phyloP scores from a whole-genome alignment of 169 alveolate genomes.

The Cyclospora cayetanensis region DNA sequence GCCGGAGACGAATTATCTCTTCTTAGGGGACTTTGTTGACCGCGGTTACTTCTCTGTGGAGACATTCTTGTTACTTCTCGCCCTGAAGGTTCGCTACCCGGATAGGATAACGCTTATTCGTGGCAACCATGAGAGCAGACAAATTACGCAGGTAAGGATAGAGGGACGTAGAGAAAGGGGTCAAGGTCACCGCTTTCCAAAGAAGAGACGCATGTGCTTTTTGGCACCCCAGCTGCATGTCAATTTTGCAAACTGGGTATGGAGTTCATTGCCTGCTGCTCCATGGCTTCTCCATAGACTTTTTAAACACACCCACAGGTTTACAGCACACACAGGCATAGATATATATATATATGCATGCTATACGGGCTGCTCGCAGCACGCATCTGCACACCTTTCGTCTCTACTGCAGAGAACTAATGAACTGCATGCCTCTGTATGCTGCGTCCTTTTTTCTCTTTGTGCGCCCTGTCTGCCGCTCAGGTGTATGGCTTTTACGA shows the following conservation, averaged over 20 bases:
- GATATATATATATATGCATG: not conserved
- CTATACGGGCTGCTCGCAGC: not conserved
- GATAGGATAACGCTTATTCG: conserved; percentile 93
- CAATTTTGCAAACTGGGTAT: no score
- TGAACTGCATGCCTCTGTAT: not conserved
- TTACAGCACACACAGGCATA: not conserved
- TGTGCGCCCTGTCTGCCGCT: no score
- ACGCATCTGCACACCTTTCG: no score
- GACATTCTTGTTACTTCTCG: conserved; percentile 91
- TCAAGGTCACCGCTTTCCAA: no score
- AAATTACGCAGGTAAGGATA: conserved; percentile 96
- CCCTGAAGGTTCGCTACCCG: conserved; percentile 93
- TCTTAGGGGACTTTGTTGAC: conserved; percentile 99
- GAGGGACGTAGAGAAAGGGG: no score
- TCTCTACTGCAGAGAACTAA: not conserved
- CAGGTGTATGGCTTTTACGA: conserved; percentile 99
- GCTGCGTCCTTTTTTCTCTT: not conserved
- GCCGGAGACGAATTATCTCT: conserved; percentile 98
- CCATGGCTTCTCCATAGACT: no score
- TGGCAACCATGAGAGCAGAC: conserved; percentile 97
- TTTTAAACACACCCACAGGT: no score
- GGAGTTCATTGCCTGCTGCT: no score
- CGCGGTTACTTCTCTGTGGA: conserved; percentile 97
- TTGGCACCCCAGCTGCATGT: no score
- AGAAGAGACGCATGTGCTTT: no score